A percentile compares a stretch with the other conserved stretches of the same genome.
Conservation (phyloP, 208 protist genomes). For the Trypanosoma avium region DNA sequence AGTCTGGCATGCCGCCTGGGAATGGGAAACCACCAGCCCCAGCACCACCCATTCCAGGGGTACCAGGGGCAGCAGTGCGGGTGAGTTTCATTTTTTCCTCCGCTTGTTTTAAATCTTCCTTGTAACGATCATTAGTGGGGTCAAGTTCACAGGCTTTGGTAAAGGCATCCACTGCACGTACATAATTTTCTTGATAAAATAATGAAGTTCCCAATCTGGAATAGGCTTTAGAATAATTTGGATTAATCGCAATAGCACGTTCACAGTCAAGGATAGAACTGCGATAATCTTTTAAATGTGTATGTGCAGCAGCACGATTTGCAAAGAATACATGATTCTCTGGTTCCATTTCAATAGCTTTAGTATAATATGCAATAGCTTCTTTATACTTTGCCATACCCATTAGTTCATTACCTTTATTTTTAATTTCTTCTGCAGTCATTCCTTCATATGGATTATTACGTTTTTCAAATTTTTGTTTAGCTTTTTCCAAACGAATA, state of each 20-base stretch:
- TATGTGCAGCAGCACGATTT: conserved; percentile 92
- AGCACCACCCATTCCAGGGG: conserved; percentile 30
- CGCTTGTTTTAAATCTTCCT: conserved; percentile 87
- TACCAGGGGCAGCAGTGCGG: conserved; percentile 30
- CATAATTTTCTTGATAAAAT: conserved; percentile 90
- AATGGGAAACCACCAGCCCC: conserved; percentile 40
- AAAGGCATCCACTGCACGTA: conserved; percentile 84
- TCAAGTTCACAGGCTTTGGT: conserved; percentile 90
- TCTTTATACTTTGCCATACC: conserved; percentile 91
- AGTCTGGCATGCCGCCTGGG: conserved; percentile 66
- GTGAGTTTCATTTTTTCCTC: conserved; percentile 71
- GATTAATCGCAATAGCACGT: conserved; percentile 82
- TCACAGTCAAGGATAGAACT: conserved; percentile 90
- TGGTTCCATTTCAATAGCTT: conserved; percentile 90
- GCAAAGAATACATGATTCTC: conserved; percentile 89
- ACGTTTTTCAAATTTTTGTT: conserved; percentile 86
- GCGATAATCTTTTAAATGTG: conserved; percentile 89
- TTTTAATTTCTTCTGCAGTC: conserved; percentile 91
- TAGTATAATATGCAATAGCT: conserved; percentile 92
- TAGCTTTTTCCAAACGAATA: conserved; percentile 76
- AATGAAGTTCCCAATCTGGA: conserved; percentile 86
- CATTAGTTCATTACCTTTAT: conserved; percentile 93
- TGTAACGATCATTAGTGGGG: conserved; percentile 90
- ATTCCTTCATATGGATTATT: conserved; percentile 92
- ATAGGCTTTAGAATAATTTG: conserved; percentile 90